Percentiles rank a stretch among this genome's conserved stretches.
phyloP scores from a whole-genome alignment of 2,329 filamentous ascomycete genomes.

The Aspergillus jensenii region DNA sequence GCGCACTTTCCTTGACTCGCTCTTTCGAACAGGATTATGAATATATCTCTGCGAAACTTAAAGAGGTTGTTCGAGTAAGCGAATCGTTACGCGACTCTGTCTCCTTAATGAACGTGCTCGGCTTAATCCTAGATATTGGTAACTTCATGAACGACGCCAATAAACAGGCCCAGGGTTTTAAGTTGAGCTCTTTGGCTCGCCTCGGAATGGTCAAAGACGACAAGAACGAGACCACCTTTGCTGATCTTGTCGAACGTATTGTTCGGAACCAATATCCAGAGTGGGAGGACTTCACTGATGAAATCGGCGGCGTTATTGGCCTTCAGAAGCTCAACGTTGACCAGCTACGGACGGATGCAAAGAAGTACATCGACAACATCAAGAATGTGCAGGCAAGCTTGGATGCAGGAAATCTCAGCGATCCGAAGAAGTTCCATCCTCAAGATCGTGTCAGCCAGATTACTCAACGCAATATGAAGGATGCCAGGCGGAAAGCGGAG shows the following conservation, averaged over 20 bases:
- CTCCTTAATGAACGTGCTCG: constrained; percentile 91
- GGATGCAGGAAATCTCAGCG: constrained; percentile 89
- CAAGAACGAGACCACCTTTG: constrained; percentile 95
- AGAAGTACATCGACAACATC: constrained; percentile 91
- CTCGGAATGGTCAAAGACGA: constrained; percentile 98
- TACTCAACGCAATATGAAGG: constrained; percentile 93
- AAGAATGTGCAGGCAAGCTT: constrained; percentile 89
- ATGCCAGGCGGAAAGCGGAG: constrained; percentile 90
- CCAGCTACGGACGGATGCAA: constrained; percentile 82
- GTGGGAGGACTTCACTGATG: constrained; percentile 84
- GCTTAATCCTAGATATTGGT: constrained; percentile 93
- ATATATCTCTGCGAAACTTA: constrained; percentile 80
- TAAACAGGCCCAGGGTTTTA: constrained; percentile 97
- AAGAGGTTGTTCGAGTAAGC: constrained; percentile 80
- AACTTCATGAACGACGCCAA: constrained; percentile 99
- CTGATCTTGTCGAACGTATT: constrained; percentile 93
- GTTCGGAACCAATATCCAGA: constrained; percentile 95
- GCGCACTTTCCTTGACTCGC: constrained; percentile 79
- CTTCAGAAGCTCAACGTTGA: constrained; percentile 94
- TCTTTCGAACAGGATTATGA: constrained; percentile 88
- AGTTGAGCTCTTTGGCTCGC: constrained; percentile 87
- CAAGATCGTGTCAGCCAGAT: constrained; percentile 92
- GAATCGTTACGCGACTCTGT: constrained; percentile 90
- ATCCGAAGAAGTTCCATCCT: constrained; percentile 96
- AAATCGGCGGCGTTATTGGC: constrained; percentile 75